Evolutionary conservation across 345 rosid genomes (phyloP), one percentile per base, ranked within the genome.

Genomic region (Dimocarpus longan): DNA sequence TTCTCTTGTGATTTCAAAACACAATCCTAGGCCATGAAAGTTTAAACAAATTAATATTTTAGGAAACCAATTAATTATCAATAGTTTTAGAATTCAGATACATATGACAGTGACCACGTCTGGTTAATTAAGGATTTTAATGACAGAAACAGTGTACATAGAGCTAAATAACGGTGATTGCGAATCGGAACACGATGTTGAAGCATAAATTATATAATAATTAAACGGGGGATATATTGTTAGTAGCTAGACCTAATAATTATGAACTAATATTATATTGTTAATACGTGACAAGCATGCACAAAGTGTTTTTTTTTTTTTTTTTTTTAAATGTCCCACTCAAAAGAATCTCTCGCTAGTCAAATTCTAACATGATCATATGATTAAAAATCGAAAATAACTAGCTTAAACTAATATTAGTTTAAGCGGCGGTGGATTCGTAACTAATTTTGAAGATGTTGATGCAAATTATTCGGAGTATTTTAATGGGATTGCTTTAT

Each of bases 281-380:
- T 66, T 76, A 32, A 69, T 76, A 83, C 88, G 82, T 79, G 83
- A 79, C 74, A 44, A 78, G 88, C 85, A 85, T 81, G 86, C 82
- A 80, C 0, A 67, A 21, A 8, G 62, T 40, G n/a, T n/a, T n/a
- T n/a, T 26, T 0, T 26, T 26, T 26, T 26, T 26, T 26, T 66
- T 42, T 28, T 26, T 39, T 28, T 67, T n/a, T 71, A 71, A 67
- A 28, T 15, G 73, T 70, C 60, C 74, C 77, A 63, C 74, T 48
- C 18, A 43, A 74, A 72, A 72, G 73, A 81, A 76, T 56, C 21
- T 21, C 39, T 15, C 67, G 56, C 5, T 13, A 37, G 83, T 84
- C 82, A 87, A 82, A 84, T 66, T 77, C 81, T 43, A 46, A 70
- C 84, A 78, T 80, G 79, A 54, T 66, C 89, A 73, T 71, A 82